phyloP scores from a whole-genome alignment of 2,329 filamentous ascomycete species.

The Macrophomina pseudophaseolina region DNA sequence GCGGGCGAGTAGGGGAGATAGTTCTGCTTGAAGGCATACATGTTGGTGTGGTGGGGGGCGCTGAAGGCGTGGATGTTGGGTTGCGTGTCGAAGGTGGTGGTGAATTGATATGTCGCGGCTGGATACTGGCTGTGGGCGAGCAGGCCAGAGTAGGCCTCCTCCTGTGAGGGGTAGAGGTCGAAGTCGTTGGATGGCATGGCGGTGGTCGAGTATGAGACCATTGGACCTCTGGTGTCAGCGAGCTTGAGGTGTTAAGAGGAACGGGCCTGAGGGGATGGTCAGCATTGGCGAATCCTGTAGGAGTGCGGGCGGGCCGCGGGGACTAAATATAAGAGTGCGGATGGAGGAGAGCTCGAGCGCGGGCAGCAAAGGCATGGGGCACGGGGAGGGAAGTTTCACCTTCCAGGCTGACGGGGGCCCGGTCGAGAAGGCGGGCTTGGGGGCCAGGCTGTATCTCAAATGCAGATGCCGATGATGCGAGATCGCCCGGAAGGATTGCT shows the following conservation, averaged over 20 bases:
- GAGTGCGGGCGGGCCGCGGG: constrained; percentile 24
- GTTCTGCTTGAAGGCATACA: constrained; percentile 37
- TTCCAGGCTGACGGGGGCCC: constrained; percentile 17
- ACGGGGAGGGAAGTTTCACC: constrained; percentile 15
- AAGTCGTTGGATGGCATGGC: constrained; percentile 44
- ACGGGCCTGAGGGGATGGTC: constrained; percentile 12
- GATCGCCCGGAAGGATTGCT: constrained; percentile 25
- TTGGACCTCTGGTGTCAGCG: constrained; percentile 28
- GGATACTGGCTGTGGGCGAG: constrained; percentile 36
- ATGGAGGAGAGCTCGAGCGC: constrained; percentile 22
- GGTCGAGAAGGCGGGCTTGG: background rate
- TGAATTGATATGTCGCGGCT: constrained; percentile 37
- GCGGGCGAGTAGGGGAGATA: constrained; percentile 45
- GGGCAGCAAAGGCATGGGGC: constrained; percentile 13
- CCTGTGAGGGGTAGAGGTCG: constrained; percentile 43
- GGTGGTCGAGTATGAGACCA: constrained; percentile 42
- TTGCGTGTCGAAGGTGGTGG: constrained; percentile 44
- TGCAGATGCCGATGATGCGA: constrained; percentile 25
- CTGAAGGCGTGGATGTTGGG: constrained; percentile 43
- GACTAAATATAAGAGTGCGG: constrained; percentile 28
- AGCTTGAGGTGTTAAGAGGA: constrained; percentile 1
- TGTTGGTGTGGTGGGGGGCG: constrained; percentile 35
- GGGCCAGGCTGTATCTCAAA: constrained; percentile 24
- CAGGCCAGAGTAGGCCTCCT: constrained; percentile 33
- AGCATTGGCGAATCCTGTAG: constrained; percentile 26